A percentile compares a stretch with the other conserved stretches of the same genome.
Evolutionary conservation across 805 yeast genomes (phyloP).

Genomic region (Saccharomycopsis sp.): DNA sequence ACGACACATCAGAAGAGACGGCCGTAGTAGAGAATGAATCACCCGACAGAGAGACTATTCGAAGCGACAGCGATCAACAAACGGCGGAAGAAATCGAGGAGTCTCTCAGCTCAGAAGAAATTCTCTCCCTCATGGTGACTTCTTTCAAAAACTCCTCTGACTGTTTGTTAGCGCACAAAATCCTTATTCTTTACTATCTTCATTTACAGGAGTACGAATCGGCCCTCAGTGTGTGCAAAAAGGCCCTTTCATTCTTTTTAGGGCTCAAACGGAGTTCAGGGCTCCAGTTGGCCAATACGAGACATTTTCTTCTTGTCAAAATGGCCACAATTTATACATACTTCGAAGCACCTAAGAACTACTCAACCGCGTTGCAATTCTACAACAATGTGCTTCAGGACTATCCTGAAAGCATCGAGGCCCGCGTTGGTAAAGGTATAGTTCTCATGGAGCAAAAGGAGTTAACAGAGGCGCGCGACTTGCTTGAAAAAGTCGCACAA

Average conservation of each 20-base stretch:
- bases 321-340: slow-evolving; percentile 76
- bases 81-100: slow-evolving; percentile 28
- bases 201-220: slow-evolving; percentile 55
- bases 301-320: slow-evolving; percentile 51
- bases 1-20: background rate
- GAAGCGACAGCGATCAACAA: too few relatives aligned
- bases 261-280: slow-evolving; percentile 41
- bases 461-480: slow-evolving; percentile 43
- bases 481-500: slow-evolving; percentile 46
- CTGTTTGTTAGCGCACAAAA: slow-evolving; percentile 56
- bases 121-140: slow-evolving; percentile 42
- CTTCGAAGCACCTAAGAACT: slow-evolving; percentile 87
- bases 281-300: slow-evolving; percentile 42
- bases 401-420: slow-evolving; percentile 44
- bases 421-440: slow-evolving; percentile 76
- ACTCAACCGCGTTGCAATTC: slow-evolving; percentile 60
- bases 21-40: too few relatives aligned
- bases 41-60: too few relatives aligned
- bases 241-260: slow-evolving; percentile 52
- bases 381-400: slow-evolving; percentile 55
- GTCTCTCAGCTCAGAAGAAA: slow-evolving; percentile 34
- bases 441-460: slow-evolving; percentile 64
- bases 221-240: slow-evolving; percentile 53
- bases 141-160: slow-evolving; percentile 41
- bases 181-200: slow-evolving; percentile 53